Evolutionary conservation across 1,284 basidiomycete genomes (phyloP), one percentile per base, ranked within the genome.

Genomic region (Athelia sp.): DNA sequence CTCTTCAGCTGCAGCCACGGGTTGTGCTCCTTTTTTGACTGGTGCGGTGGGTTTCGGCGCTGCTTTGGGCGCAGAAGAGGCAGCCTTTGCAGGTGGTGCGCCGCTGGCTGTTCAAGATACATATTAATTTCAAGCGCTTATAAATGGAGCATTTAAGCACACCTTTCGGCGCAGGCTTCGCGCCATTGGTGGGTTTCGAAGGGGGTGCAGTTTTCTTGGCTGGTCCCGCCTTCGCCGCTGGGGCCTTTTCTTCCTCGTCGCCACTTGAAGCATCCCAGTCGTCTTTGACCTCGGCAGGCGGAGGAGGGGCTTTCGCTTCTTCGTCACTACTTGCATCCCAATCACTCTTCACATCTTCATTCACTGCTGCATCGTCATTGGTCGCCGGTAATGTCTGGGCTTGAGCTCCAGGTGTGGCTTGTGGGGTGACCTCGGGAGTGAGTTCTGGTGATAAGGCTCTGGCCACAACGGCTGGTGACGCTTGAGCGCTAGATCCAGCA

Each of bases 211-310:
- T n/a, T n/a, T n/a, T n/a, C n/a, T n/a, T 47, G 26, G 44, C 57
- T 56, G 45, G 54, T 45, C 36, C 46, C 45, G 36, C 8, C 10
- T 17, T 29, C 13, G 26, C 17, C 4, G 36, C 17, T 17, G 36
- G 36, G 4, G 36, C 36, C n/a, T n/a, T n/a, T 46, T 71, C 70
- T 50, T 80, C 76, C 50, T 81, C 87, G 9, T 88, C 82, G 31
- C 78, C 88, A 53, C 87, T 90, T 34, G 84, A 84, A 22, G 82
- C 87, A 62, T 97, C 93, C 93, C 93, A 97, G 19, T 82, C 79
- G 55, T 93, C 87, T 63, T 90, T 90, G 52, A 86, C 76, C 8
- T 40, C 36, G 42, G 64, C 76, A 13, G 54, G 52, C 13, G 55
- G 51, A 4, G 61, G 50, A 34, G 52, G 48, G 8, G 54, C 58